Evolutionary conservation across 306 rosid genomes (phyloP).

Genomic region (Ceratonia siliqua): DNA sequence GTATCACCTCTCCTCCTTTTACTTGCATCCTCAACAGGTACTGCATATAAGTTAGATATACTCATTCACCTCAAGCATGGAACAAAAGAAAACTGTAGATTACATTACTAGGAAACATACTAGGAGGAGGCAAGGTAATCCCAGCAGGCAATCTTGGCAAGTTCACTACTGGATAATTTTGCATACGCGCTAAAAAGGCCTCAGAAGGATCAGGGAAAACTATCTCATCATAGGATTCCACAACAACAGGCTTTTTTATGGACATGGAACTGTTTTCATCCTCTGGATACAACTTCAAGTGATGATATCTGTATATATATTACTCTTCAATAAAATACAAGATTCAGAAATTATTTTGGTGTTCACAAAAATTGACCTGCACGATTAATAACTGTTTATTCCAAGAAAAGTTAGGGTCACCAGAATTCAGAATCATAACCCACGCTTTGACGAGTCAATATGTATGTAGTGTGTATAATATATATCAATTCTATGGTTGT

Average conservation of each 20-base stretch:
- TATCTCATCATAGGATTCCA: conserved; percentile 69
- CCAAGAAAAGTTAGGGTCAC: neutral
- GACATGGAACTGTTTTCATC: conserved; percentile 77
- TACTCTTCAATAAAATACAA: conserved; percentile 46
- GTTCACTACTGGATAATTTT: conserved; percentile 56
- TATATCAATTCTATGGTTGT: conserved; percentile 1
- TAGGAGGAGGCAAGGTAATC: conserved; percentile 59
- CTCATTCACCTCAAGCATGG: conserved; percentile 25
- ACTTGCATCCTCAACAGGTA: conserved; percentile 64
- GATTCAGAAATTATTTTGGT: conserved; percentile 39
- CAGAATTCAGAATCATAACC: neutral
- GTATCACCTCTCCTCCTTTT: conserved; percentile 72
- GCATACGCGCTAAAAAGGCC: conserved; percentile 64
- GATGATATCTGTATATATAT: conserved; percentile 70
- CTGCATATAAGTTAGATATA: conserved; percentile 39
- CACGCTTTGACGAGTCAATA: neutral
- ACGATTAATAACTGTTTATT: neutral
- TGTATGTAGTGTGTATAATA: neutral
- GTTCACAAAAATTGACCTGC: conserved; percentile 18
- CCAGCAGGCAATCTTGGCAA: conserved; percentile 68
- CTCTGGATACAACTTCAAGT: conserved; percentile 82
- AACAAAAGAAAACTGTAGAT: conserved; percentile 27
- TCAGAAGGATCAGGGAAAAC: conserved; percentile 79
- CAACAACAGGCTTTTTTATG: conserved; percentile 75
- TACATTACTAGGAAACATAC: conserved; percentile 42